Evolutionary conservation across 176 grass and related monocot genomes (phyloP), one percentile per base, ranked within the genome.

Genomic region (Microstegium vimineum): DNA sequence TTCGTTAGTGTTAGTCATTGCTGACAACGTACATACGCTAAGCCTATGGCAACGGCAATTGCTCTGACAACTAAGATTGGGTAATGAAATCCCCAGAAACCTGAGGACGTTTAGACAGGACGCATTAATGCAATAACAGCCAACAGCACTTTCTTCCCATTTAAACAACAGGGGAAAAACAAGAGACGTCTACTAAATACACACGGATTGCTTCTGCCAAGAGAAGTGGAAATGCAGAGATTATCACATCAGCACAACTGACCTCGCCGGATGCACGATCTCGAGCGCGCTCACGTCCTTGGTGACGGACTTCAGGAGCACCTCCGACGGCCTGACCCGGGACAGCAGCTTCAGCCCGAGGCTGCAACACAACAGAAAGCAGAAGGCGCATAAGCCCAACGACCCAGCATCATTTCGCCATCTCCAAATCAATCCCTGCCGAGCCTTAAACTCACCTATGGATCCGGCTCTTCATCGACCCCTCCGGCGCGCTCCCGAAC

Each of bases 331-430:
- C 49, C 86, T 85, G 47, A 98, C 93, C 69, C 85, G 84, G 8
- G 96, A 98, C 12, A 98, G 74, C 18, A 98, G 91, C 82, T 84
- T 89, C 74, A 95, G 87, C 42, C 93, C 96, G 38, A 98, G 82
- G 81, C 92, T 98, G 89, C 54, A 82, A 11, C 16, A 56, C 22
- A 82, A 27, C 51, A 79, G 5, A 74, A 81, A 61, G 5, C 10
- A 80, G 38, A 69, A 4, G 1, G 63, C 63, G 32, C 49, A 67
- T 4, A 79, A 60, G 54, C 5, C 42, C 74, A 69, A 40, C 13
- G 31, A 36, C 13, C 20, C 23, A 67, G 74, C 84, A 46, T 59
- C 76, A 80, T 69, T 56, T 77, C 78, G 34, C 43, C 62, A 75
- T 54, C 25, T 56, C 51, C 49, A 17, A 83, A 43, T 35, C 11